Conservation (phyloP, 2,329 filamentous ascomycete species). For the Coniochaeta sp. region DNA sequence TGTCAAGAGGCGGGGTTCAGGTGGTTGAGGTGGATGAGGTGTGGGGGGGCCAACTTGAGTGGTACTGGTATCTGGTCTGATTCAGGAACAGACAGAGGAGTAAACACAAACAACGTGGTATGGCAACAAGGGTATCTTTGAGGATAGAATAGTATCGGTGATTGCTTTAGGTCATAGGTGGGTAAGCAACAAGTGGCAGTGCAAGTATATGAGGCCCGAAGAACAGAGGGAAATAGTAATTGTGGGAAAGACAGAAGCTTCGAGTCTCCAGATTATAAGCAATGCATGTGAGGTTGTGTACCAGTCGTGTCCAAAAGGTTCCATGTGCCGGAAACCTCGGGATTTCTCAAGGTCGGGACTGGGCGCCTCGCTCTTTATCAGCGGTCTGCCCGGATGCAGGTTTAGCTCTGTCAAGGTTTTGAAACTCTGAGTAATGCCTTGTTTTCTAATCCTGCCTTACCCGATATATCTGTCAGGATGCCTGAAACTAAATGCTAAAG, state of each 20-base stretch:
- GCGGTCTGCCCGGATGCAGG: not conserved
- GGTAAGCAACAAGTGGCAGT: not conserved
- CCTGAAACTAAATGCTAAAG: no score
- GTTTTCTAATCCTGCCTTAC: not conserved
- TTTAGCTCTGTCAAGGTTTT: not conserved
- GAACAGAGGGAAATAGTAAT: not conserved
- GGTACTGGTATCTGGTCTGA: no score
- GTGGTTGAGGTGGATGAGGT: not conserved
- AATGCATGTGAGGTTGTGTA: not conserved
- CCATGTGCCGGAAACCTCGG: not conserved
- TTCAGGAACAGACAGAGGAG: not conserved
- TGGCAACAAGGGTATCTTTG: not conserved
- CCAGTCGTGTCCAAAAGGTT: not conserved
- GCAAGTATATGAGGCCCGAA: not conserved
- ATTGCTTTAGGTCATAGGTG: not conserved
- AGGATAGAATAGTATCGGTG: not conserved
- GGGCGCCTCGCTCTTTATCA: not conserved
- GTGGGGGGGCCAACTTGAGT: no score
- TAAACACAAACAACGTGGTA: not conserved
- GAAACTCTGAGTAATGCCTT: not conserved
- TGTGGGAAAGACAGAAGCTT: not conserved
- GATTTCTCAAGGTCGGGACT: not conserved
- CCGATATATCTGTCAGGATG: no score
- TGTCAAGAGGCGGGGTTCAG: not conserved
- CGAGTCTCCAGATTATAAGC: not conserved